Conservation (phyloP, 129 eudicot genomes). For the Flaveria linearis region DNA sequence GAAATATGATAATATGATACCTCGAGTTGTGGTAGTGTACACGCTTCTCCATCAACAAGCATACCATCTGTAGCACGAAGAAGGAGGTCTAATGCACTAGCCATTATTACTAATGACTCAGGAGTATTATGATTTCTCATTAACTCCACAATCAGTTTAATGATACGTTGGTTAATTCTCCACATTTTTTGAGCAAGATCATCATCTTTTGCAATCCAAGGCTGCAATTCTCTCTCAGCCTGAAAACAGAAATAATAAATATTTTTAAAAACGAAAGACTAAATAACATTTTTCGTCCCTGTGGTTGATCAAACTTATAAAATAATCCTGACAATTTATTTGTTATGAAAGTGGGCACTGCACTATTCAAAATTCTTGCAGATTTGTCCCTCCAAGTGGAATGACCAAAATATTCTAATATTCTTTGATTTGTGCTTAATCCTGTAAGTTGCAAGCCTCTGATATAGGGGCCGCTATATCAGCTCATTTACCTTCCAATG, state of each 20-base stretch:
- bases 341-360: not conserved
- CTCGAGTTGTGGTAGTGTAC: constrained; percentile 96
- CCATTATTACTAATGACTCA: constrained; percentile 79
- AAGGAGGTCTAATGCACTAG: constrained; percentile 90
- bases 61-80: constrained; percentile 97
- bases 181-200: constrained; percentile 83
- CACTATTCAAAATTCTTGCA: not conserved
- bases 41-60: constrained; percentile 98
- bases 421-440: not conserved
- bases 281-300: not conserved
- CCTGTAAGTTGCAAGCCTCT: not conserved
- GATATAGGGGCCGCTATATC: not conserved
- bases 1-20: constrained; percentile 35
- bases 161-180: constrained; percentile 89
- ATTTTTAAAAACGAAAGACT: no score
- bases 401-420: not conserved
- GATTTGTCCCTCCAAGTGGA: not conserved
- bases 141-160: constrained; percentile 85
- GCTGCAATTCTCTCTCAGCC: constrained; percentile 97
- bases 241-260: constrained; percentile 35
- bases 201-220: constrained; percentile 97
- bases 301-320: not conserved
- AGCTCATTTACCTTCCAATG: not conserved
- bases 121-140: constrained; percentile 92
- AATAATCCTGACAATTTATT: not conserved